phyloP scores from a whole-genome alignment of 805 yeast species.

The Starmera amethionina region DNA sequence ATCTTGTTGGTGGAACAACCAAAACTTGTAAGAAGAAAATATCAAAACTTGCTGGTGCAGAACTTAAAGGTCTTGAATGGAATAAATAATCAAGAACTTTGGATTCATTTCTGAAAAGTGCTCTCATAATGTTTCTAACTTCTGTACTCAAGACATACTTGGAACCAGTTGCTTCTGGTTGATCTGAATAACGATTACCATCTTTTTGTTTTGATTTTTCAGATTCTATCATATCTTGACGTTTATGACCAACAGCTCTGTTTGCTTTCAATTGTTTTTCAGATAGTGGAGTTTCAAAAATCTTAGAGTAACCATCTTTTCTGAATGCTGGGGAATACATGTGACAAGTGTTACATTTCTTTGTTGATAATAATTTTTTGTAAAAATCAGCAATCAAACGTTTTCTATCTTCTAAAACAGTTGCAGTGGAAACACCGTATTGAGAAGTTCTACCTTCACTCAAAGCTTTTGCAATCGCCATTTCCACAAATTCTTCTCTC shows the following conservation, averaged over 20 bases:
- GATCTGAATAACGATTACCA: slow-evolving; percentile 19
- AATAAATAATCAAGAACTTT: slow-evolving; percentile 60
- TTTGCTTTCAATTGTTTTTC: slow-evolving; percentile 79
- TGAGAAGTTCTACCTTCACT: slow-evolving; percentile 63
- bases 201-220: slow-evolving; percentile 9
- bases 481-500: slow-evolving; percentile 62
- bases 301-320: slow-evolving; percentile 89
- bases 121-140: slow-evolving; percentile 65
- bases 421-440: slow-evolving; percentile 69
- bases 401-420: slow-evolving; percentile 84
- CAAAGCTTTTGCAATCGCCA: slow-evolving; percentile 63
- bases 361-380: slow-evolving; percentile 59
- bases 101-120: slow-evolving; percentile 70
- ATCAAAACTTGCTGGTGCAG: slow-evolving; percentile 49
- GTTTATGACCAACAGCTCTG: slow-evolving; percentile 66
- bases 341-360: slow-evolving; percentile 92
- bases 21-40: slow-evolving; percentile 83
- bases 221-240: slow-evolving; percentile 57
- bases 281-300: slow-evolving; percentile 77
- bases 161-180: slow-evolving; percentile 45
- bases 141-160: slow-evolving; percentile 85
- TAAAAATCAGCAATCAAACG: slow-evolving; percentile 62
- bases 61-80: slow-evolving; percentile 64
- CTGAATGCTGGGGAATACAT: slow-evolving; percentile 92
- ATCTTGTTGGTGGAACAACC: slow-evolving; percentile 93